phyloP scores from a whole-genome alignment of 2,329 filamentous ascomycete species.

The Colletotrichum siamense region DNA sequence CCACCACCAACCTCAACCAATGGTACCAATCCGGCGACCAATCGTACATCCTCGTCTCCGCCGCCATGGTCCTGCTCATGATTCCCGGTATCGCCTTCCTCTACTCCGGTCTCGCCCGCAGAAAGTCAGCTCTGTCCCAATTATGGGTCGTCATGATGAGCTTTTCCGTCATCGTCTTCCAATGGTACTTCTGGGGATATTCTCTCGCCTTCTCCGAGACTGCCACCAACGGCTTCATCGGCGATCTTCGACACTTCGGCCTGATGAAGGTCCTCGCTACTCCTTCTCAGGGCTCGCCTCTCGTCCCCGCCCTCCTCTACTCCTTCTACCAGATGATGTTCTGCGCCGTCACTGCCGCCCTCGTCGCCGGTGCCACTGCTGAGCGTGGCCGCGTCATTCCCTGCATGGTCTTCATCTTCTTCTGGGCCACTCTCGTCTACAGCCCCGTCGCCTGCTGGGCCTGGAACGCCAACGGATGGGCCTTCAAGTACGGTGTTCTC shows the following conservation, averaged over 20 bases:
- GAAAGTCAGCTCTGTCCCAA: constrained; percentile 96
- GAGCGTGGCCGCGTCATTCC: constrained; percentile 93
- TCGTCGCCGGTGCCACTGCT: constrained; percentile 89
- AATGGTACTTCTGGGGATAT: constrained; percentile 99
- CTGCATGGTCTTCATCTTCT: constrained; percentile 93
- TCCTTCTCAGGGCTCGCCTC: constrained; percentile 86
- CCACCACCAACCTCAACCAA: constrained; percentile 88
- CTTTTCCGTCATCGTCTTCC: constrained; percentile 88
- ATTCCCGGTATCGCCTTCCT: constrained; percentile 95
- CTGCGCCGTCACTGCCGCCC: constrained; percentile 88
- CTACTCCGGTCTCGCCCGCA: constrained; percentile 94
- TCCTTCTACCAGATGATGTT: constrained; percentile 98
- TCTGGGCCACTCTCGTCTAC: constrained; percentile 97
- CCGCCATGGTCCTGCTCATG: constrained; percentile 97
- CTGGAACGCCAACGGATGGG: constrained; percentile 96
- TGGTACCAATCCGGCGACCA: constrained; percentile 93
- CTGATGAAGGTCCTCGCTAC: constrained; percentile 81
- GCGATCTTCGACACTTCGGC: constrained; percentile 87
- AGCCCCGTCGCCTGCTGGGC: constrained; percentile 96
- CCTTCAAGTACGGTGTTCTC: constrained; percentile 85
- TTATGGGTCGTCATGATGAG: constrained; percentile 98
- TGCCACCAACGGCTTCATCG: constrained; percentile 89
- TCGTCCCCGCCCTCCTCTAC: constrained; percentile 89
- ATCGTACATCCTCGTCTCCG: constrained; percentile 88
- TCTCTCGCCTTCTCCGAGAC: constrained; percentile 88